These are phyloP conservation scores for Aquanectria penicillioides DNA, from an alignment of 2,329 filamentous ascomycete genomes.

Conservation along the genomic window DNA sequence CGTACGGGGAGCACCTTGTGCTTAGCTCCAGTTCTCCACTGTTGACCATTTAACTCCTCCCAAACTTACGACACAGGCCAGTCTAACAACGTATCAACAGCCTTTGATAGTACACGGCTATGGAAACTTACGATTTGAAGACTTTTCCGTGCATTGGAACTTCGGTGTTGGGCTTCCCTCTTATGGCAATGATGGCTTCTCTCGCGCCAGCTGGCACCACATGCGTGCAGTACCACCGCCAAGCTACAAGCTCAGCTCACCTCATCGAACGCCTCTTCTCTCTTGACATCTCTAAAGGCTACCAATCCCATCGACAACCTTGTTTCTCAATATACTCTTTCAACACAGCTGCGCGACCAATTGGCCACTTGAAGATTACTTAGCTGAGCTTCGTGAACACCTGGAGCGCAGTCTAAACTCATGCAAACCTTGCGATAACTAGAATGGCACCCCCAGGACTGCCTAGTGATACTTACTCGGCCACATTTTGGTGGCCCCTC, in stretches of 20 bases:
- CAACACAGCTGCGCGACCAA: not conserved
- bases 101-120: too few species aligned
- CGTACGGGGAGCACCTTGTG: too few species aligned
- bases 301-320: constrained; percentile 1
- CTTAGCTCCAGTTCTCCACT: too few species aligned
- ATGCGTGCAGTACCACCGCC: not conserved
- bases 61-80: too few species aligned
- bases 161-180: not conserved
- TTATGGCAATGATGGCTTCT: not conserved
- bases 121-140: too few species aligned
- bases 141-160: too few species aligned
- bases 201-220: not conserved
- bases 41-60: too few species aligned
- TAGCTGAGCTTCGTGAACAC: not conserved
- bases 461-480: too few species aligned
- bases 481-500: too few species aligned
- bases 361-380: not conserved
- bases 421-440: not conserved
- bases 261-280: not conserved
- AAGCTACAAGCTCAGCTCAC: not conserved
- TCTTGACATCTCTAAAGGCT: not conserved
- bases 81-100: too few species aligned
- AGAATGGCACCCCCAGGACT: not conserved
- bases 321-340: not conserved
- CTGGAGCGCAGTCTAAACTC: not conserved